Evolutionary conservation across 139 green algal genomes (phyloP).

Genomic region (Raphidocelis subcapitata): DNA sequence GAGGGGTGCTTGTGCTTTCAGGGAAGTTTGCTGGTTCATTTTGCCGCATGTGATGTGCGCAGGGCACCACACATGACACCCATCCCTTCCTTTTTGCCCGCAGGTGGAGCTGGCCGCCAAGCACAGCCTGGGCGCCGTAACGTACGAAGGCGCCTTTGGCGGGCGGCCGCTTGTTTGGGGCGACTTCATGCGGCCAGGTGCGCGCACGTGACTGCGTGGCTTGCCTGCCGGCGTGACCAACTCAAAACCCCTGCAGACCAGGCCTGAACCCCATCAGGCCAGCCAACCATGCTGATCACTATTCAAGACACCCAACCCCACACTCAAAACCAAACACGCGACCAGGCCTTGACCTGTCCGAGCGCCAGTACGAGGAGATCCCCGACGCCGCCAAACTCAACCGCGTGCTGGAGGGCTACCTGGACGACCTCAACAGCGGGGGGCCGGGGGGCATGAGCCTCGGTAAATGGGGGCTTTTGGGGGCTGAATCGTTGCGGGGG

Average conservation of each 20-base stretch:
- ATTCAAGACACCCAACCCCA: no score
- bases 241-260: no score
- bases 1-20: no score
- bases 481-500: background rate
- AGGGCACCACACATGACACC: no score
- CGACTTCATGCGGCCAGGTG: constrained; percentile 62
- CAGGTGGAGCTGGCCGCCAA: constrained; percentile 50
- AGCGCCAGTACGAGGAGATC: constrained; percentile 76
- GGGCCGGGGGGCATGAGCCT: constrained; percentile 67
- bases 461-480: constrained; percentile 22
- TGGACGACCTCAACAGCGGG: constrained; percentile 80
- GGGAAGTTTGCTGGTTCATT: no score
- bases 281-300: no score
- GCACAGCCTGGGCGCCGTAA: constrained; percentile 33
- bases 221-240: no score
- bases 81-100: no score
- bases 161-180: constrained; percentile 63
- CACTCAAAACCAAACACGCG: no score
- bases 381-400: constrained; percentile 58
- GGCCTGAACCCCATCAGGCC: no score
- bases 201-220: background rate
- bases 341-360: constrained; percentile 56
- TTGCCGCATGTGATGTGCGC: no score
- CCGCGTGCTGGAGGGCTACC: constrained; percentile 64
- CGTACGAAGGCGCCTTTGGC: constrained; percentile 53